phyloP scores from a whole-genome alignment of 2,329 filamentous ascomycete species.

The Diaporthe amygdali region DNA sequence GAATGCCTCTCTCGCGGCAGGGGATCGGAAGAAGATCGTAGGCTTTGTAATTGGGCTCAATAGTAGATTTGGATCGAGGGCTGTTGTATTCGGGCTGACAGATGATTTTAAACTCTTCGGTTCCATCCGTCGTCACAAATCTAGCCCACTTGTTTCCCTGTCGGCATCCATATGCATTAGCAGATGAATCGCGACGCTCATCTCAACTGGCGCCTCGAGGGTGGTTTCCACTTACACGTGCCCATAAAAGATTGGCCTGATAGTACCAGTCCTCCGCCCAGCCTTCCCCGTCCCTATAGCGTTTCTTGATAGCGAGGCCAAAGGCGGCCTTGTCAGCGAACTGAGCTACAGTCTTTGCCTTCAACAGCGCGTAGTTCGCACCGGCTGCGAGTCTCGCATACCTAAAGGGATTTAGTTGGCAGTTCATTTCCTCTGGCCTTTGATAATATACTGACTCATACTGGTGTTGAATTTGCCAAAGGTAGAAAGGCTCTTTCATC shows the following conservation, averaged over 20 bases:
- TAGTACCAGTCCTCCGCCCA: neutral
- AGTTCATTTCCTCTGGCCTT: accelerated
- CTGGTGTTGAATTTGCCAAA: neutral
- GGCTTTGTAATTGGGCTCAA: neutral
- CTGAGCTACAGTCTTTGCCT: neutral
- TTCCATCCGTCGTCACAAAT: neutral
- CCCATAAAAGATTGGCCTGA: neutral
- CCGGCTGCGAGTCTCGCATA: neutral
- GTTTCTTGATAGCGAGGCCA: neutral
- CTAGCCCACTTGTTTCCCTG: neutral
- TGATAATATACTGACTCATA: neutral
- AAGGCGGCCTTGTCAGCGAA: neutral
- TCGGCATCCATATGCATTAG: neutral
- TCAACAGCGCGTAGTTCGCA: neutral
- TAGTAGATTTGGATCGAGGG: neutral
- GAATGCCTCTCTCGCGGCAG: neutral
- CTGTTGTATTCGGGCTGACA: neutral
- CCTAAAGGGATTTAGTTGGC: neutral
- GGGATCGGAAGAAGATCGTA: neutral
- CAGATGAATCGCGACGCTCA: too few species aligned
- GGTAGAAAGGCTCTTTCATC: neutral
- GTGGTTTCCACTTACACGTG: neutral
- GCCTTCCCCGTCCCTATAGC: neutral
- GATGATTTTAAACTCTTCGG: neutral
- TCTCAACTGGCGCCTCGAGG: too few species aligned